Base-by-base conservation (phyloP, 371 early-diverging fungal species). In the Smittium culicis region DNA sequence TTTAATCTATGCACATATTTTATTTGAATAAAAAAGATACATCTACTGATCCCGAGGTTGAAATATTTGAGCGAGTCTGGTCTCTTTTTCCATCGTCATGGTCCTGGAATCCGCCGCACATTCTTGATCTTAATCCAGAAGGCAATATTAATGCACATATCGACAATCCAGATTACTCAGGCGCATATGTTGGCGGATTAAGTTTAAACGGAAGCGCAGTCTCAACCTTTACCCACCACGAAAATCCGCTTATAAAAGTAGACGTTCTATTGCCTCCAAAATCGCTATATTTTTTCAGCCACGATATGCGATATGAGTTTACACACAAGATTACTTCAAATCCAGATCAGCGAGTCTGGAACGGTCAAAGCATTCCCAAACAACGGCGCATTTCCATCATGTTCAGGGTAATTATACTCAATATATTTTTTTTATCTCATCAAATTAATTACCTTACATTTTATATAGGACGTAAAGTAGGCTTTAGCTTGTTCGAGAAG, bases 71-170 rank as follows among this genome's bases (percentile, higher is more conserved):
- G 5, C 75, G 75, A 30, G 74, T 77, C 30, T 79, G 75, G 74
- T 65, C 63, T 34, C 57, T 74, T 62, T 73, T 79, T 34, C 79
- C 77, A 0, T 8, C 62, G 1, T 30, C 56, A 16, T 67, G 72
- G 35, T 65, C 74, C 28, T 77, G 75, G 75, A 67, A 77, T n/a
- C 76, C 79, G n/a, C 74, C 74, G 28, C 79, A 79, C 34, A 71
- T 79, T 2, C 72, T 79, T 34, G 79, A 79, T 61, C 67, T 79
- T 3, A 78, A 77, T 60, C 54, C 68, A 32, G 67, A 78, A 30
- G 79, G 79, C 45, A 74, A 75, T 63, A 79, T 79, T 32, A 68
- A 69, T 61, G 71, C 75, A 17, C 79, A 79, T 59, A 75, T 77
- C 17, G 79, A 79, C 58, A 79, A 79, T 58, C 70, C 72, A 2